Evolutionary conservation across 441 rosid species (phyloP).

Genomic region (Jatropha multifida): DNA sequence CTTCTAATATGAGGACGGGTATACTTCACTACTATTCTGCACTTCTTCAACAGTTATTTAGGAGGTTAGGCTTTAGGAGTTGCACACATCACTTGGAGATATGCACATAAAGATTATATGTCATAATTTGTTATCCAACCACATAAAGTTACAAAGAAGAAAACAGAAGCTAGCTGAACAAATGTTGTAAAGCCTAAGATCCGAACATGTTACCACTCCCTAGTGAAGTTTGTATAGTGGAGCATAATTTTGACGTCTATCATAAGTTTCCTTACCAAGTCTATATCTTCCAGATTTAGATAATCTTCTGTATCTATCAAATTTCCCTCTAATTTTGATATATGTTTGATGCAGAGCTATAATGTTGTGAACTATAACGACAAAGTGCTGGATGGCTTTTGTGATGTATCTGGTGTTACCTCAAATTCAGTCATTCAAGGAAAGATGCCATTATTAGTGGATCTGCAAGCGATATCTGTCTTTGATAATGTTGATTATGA

Average conservation of each 20-base stretch:
- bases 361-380: constrained; percentile 84
- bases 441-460: constrained; percentile 84
- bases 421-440: constrained; percentile 58
- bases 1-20: background rate
- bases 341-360: constrained; percentile 67
- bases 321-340: background rate
- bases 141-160: background rate
- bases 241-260: background rate
- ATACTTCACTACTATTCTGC: background rate
- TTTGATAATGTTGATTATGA: constrained; percentile 71
- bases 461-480: constrained; percentile 74
- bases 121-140: background rate
- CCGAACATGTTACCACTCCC: background rate
- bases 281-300: background rate
- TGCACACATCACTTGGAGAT: background rate
- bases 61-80: background rate
- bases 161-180: background rate
- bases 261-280: background rate
- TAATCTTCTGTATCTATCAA: background rate
- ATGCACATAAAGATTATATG: background rate
- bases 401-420: constrained; percentile 73
- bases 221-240: background rate
- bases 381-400: constrained; percentile 89
- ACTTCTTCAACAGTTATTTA: background rate
- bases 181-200: background rate